Evolutionary conservation across 2,329 filamentous ascomycete species (phyloP).

Genomic region (Penicillium aurantiogriseum): DNA sequence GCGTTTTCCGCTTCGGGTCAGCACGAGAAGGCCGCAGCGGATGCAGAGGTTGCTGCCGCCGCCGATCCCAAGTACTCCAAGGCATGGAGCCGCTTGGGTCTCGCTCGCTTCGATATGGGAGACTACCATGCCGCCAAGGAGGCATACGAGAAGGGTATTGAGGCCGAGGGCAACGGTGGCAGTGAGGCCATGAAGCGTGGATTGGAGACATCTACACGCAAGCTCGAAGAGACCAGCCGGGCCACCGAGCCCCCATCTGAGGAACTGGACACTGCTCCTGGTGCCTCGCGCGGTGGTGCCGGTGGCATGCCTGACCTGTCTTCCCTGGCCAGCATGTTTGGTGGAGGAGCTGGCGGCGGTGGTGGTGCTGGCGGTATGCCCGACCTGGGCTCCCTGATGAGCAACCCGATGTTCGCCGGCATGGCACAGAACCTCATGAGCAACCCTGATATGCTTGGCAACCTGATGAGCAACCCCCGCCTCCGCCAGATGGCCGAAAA

Average conservation of each 20-base stretch:
- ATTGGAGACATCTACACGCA: conserved; percentile 85
- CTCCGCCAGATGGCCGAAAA: conserved; percentile 82
- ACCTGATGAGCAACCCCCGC: conserved; percentile 90
- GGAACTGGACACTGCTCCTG: conserved; percentile 51
- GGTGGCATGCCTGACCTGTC: conserved; percentile 71
- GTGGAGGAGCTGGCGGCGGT: conserved; percentile 48
- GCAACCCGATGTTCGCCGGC: conserved; percentile 94
- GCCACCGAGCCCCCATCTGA: conserved; percentile 53
- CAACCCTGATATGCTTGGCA: conserved; percentile 88
- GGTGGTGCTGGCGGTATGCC: conserved; percentile 72
- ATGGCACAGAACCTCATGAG: conserved; percentile 98
- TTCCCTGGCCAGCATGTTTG: conserved; percentile 70
- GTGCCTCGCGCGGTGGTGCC: conserved; percentile 46
- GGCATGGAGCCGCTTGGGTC: conserved; percentile 89
- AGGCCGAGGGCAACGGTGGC: conserved; percentile 88
- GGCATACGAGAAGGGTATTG: conserved; percentile 88
- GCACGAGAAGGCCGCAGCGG: conserved; percentile 77
- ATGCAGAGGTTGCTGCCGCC: conserved; percentile 86
- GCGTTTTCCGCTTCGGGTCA: conserved; percentile 82
- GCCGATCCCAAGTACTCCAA: conserved; percentile 94
- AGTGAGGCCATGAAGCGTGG: conserved; percentile 98
- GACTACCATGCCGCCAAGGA: conserved; percentile 92
- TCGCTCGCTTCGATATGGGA: conserved; percentile 86
- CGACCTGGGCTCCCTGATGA: conserved; percentile 84
- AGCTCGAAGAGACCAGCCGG: conserved; percentile 74